These are phyloP conservation scores for Fusarium tricinctum DNA, from an alignment of 2,329 filamentous ascomycete species.

Conservation along the genomic window DNA sequence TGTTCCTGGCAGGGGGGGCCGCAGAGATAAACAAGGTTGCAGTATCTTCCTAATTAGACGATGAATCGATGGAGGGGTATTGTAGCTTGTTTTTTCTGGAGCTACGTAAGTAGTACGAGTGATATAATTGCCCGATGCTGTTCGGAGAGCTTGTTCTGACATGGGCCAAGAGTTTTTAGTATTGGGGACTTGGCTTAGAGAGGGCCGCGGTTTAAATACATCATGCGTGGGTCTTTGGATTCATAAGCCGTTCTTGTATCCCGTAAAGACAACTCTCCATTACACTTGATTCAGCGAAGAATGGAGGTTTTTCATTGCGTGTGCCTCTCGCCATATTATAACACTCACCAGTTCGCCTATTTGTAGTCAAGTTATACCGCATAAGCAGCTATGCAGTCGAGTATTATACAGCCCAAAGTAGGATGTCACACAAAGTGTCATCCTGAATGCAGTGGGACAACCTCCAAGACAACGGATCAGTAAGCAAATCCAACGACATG, in stretches of 20 bases:
- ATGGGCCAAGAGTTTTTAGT: slow-evolving; percentile 24
- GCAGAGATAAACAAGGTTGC: neutral
- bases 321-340: neutral
- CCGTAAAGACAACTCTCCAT: neutral
- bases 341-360: too few species aligned
- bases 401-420: neutral
- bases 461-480: neutral
- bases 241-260: neutral
- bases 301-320: neutral
- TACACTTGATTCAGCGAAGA: neutral
- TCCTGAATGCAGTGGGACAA: slow-evolving; percentile 1
- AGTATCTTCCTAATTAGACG: neutral
- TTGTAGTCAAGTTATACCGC: too few species aligned
- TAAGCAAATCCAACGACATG: neutral
- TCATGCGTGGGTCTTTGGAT: slow-evolving; percentile 12
- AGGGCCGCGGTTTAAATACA: slow-evolving; percentile 18
- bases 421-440: too few species aligned
- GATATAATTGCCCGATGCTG: neutral
- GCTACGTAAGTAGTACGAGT: neutral
- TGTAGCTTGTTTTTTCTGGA: slow-evolving; percentile 14
- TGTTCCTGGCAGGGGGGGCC: neutral
- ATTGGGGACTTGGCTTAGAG: neutral
- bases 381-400: too few species aligned
- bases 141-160: slow-evolving; percentile 4
- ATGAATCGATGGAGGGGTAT: neutral